These are phyloP conservation scores for Calonectria crousiana DNA, from an alignment of 2,329 filamentous ascomycete genomes.

Conservation along the genomic window DNA sequence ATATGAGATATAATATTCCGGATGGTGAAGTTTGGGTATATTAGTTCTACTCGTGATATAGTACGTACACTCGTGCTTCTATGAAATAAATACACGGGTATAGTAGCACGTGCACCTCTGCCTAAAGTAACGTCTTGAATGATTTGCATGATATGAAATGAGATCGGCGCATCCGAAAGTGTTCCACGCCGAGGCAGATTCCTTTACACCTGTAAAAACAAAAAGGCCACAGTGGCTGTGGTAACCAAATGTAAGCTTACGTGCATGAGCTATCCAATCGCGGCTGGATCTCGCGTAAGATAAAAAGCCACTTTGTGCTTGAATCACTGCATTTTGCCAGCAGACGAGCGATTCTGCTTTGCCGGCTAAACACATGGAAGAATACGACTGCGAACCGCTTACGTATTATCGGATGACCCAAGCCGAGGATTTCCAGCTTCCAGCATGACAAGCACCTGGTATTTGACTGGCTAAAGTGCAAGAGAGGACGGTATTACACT, in stretches of 20 bases:
- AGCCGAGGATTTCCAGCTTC: not conserved
- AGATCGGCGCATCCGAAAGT: not conserved
- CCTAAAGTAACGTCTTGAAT: not conserved
- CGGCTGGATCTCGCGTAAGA: not conserved
- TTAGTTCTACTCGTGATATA: no score
- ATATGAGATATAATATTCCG: no score
- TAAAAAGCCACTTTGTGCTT: no score
- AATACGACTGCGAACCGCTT: not conserved
- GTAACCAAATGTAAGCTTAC: not conserved
- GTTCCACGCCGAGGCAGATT: not conserved
- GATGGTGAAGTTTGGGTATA: no score
- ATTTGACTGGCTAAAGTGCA: not conserved
- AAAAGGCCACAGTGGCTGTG: not conserved
- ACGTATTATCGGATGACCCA: not conserved
- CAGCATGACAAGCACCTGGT: not conserved
- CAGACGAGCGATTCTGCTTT: not conserved
- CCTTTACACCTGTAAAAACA: not conserved
- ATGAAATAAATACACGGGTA: no score
- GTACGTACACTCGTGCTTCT: no score
- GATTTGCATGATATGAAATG: not conserved
- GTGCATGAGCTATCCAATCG: not conserved
- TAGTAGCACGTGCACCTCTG: not conserved
- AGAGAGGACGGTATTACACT: not conserved
- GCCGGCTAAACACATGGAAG: not conserved
- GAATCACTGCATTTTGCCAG: not conserved